Percentiles rank a stretch among this genome's conserved stretches.
Evolutionary conservation across 768 basidiomycete genomes (phyloP).

Genomic region (Lactifluus pinguis): DNA sequence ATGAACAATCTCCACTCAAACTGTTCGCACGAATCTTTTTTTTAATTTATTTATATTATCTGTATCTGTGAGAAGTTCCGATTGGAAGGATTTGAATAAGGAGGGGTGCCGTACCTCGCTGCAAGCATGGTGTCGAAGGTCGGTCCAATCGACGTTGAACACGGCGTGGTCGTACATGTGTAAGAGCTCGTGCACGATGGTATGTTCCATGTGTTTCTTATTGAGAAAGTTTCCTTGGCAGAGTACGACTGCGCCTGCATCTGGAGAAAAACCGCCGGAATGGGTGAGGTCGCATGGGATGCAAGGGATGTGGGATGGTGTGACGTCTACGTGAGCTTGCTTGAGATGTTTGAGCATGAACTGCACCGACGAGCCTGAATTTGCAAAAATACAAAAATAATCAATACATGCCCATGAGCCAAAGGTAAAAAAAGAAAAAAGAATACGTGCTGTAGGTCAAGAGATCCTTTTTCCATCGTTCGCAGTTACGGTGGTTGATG

Average conservation of each 20-base stretch:
- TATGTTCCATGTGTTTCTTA: slow-evolving; percentile 87
- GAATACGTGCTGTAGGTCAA: slow-evolving; percentile 37
- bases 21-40: slow-evolving; percentile 91
- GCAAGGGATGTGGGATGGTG: slow-evolving; percentile 69
- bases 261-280: slow-evolving; percentile 77
- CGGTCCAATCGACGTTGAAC: slow-evolving; percentile 88
- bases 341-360: slow-evolving; percentile 92
- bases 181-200: slow-evolving; percentile 85
- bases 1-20: slow-evolving; percentile 88
- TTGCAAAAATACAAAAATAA: too few species aligned
- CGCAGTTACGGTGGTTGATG: slow-evolving; percentile 36
- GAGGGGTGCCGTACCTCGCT: slow-evolving; percentile 63
- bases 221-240: slow-evolving; percentile 79
- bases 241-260: slow-evolving; percentile 69
- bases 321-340: slow-evolving; percentile 61
- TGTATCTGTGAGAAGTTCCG: slow-evolving; percentile 4
- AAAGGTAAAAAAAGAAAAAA: background rate
- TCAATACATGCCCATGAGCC: slow-evolving; percentile 3
- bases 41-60: too few species aligned
- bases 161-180: slow-evolving; percentile 94
- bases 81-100: too few species aligned
- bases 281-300: slow-evolving; percentile 65
- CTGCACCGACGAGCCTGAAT: slow-evolving; percentile 80
- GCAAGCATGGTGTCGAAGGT: slow-evolving; percentile 91
- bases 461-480: slow-evolving; percentile 43